Evolutionary conservation across 129 eudicot genomes (phyloP), one percentile per base, ranked within the genome.

Genomic region (Escallonia herrerae): DNA sequence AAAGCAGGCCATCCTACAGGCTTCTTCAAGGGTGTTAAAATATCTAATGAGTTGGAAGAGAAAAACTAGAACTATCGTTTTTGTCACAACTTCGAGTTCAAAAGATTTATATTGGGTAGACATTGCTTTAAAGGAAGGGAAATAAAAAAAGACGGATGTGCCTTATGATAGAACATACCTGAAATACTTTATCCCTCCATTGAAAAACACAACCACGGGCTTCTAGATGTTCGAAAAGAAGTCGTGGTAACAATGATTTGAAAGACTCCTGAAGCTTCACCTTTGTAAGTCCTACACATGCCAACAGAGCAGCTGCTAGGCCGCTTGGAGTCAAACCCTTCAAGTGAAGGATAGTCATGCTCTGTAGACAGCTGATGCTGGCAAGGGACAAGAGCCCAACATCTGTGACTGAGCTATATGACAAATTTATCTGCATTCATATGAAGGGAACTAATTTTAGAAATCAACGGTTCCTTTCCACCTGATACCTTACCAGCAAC

Each of bases 181-280:
- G 90, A 49, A 83, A 74, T 3, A 67, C 73, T 77, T 94, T 94
- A 56, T 89, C 93, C 71, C 90, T 84, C 95, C 95, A 89, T 46
- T 75, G 93, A 51, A 94, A 84, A 67, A 65, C 74, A 60, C 95
- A 88, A 46, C 99, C 99, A 45, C 97, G 96, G 58, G 99, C 87
- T 83, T 94, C 99, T 62, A 94, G 54, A 55, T 89, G 89, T 62
- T 77, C 80, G 60, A 94, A 69, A 45, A 94, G 79, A 10, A 52
- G 68, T 69, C 74, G 83, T 4, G 95, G 95, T 43, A 94, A 62
- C 69, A 74, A 69, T 3, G 80, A 80, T 72, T 77, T 94, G 68
- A 94, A 84, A 12, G 82, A 80, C 0, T 90, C 72, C 37, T 86
- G 99, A 39, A 94, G 97, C 87, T 94, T 94, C 64, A 89, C 97